Evolutionary conservation across 2,329 filamentous ascomycete species (phyloP).

Genomic region (Xylaria multiplex): DNA sequence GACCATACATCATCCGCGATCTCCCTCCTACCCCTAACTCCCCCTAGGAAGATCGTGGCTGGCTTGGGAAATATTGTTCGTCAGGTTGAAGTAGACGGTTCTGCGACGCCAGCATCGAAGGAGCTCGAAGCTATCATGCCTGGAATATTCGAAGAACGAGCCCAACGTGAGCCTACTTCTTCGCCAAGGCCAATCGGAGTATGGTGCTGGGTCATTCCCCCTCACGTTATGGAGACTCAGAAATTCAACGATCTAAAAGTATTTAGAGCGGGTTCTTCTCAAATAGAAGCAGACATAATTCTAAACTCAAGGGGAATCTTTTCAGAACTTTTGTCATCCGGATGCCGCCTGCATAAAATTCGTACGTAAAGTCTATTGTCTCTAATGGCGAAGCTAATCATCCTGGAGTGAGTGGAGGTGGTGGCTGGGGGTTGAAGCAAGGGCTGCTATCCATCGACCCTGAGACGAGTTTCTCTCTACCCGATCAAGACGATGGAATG

Average conservation of each 20-base stretch:
- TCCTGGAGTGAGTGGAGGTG: constrained; percentile 76
- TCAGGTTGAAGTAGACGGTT: constrained; percentile 62
- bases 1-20: constrained; percentile 40
- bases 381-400: constrained; percentile 39
- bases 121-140: constrained; percentile 76
- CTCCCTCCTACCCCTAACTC: constrained; percentile 71
- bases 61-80: constrained; percentile 84
- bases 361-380: constrained; percentile 49
- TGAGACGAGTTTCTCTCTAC: constrained; percentile 62
- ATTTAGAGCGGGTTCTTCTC: constrained; percentile 40
- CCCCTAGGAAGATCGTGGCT: constrained; percentile 68
- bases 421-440: constrained; percentile 84
- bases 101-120: constrained; percentile 69
- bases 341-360: constrained; percentile 59
- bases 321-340: constrained; percentile 52
- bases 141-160: constrained; percentile 60
- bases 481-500: constrained; percentile 63
- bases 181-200: constrained; percentile 64
- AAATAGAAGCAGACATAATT: constrained; percentile 44
- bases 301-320: constrained; percentile 46
- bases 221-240: constrained; percentile 41
- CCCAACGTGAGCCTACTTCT: constrained; percentile 42
- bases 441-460: constrained; percentile 83
- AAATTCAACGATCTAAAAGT: constrained; percentile 40
- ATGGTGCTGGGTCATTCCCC: constrained; percentile 76